These are phyloP conservation scores for Isoetes taiwanensis DNA, from an alignment of 75 land plant genomes.

Conservation along the genomic window DNA sequence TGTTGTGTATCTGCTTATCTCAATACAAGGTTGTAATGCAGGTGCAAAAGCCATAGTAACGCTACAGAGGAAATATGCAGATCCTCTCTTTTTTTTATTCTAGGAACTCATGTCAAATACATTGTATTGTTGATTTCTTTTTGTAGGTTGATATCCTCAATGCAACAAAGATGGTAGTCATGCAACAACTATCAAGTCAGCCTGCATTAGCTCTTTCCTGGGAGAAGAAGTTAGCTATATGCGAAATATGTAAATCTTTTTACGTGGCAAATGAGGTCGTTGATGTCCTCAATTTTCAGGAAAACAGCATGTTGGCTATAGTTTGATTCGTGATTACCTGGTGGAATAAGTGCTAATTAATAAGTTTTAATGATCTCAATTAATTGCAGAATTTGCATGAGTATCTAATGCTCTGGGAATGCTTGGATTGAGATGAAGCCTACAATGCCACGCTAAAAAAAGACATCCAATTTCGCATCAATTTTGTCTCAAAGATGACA, in stretches of 20 bases:
- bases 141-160: constrained; percentile 68
- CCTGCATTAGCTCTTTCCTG: constrained; percentile 46
- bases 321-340: constrained; percentile 76
- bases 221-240: constrained; percentile 86
- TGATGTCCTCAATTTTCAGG: constrained; percentile 86
- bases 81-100: not conserved
- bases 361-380: not conserved
- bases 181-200: constrained; percentile 46
- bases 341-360: constrained; percentile 18
- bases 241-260: constrained; percentile 90
- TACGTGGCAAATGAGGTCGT: constrained; percentile 89
- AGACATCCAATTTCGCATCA: too few relatives aligned
- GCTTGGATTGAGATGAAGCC: not conserved
- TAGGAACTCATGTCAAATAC: too few relatives aligned
- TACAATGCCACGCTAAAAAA: not conserved
- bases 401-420: not conserved
- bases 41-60: too few relatives aligned
- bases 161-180: constrained; percentile 53
- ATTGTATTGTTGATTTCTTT: too few relatives aligned
- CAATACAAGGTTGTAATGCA: too few relatives aligned
- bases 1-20: too few relatives aligned
- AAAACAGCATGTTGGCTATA: constrained; percentile 88
- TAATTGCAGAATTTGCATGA: not conserved
- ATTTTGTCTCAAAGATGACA: too few relatives aligned
- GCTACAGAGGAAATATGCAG: too few relatives aligned